These are phyloP conservation scores for Firmiana major DNA, from an alignment of 345 rosid species.

Conservation along the genomic window DNA sequence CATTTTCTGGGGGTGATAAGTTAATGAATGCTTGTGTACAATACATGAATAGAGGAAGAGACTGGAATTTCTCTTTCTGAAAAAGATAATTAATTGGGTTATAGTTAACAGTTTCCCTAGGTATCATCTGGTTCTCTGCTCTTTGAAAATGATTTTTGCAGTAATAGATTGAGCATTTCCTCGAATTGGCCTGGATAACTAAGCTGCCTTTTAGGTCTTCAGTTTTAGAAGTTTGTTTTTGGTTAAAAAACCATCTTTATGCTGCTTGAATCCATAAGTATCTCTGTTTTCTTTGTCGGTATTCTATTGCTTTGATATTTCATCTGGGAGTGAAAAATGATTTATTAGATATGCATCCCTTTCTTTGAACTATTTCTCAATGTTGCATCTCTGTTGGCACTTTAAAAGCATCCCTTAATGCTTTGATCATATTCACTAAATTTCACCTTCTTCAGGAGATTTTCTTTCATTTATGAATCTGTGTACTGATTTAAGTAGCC, in stretches of 20 bases:
- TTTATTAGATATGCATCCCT: neutral
- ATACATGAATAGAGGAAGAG: neutral
- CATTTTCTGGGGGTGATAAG: conserved; percentile 17
- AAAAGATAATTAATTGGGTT: conserved; percentile 3
- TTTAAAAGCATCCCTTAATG: neutral
- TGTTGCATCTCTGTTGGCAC: neutral
- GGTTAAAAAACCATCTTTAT: neutral
- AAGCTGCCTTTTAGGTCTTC: conserved; percentile 10
- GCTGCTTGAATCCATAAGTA: neutral
- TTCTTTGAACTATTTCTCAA: neutral
- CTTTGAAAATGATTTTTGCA: neutral
- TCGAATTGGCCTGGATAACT: neutral
- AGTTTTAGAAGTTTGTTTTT: neutral
- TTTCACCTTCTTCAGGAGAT: neutral
- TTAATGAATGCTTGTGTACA: neutral
- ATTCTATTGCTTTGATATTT: neutral
- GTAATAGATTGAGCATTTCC: neutral
- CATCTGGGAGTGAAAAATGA: neutral
- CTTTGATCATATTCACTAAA: neutral
- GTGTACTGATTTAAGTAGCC: neutral
- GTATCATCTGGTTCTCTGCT: neutral
- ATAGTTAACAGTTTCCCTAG: conserved; percentile 13
- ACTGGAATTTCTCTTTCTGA: conserved; percentile 7
- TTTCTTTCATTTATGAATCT: neutral
- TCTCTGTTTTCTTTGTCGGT: neutral